Evolutionary conservation across 768 basidiomycete species (phyloP), one percentile per base, ranked within the genome.

Genomic region (Pholiota conissans): DNA sequence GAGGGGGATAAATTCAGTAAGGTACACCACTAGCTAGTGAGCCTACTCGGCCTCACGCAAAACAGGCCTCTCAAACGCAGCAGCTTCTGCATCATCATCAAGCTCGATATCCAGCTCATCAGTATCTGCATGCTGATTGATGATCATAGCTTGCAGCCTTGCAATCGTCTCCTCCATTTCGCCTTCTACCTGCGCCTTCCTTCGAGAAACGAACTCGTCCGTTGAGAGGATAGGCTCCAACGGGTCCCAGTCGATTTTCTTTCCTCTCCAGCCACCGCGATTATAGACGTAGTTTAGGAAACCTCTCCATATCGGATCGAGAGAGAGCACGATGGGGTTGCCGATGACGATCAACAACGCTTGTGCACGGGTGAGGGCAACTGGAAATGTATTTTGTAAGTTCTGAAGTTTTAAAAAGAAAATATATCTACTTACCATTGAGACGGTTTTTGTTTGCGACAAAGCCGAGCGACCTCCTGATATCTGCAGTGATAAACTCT

Each of bases 341-440:
- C 86, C 87, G 47, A 89, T 69, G 48, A 88, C 72, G 59, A 88
- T 80, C 14, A 89, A 76, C 3, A 89, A 71, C 0, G 85, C 82
- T 66, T 87, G 79, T 0, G 85, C 85, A 11, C 86, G 83, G 0
- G 87, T 90, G 11, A 90, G 69, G 4, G 86, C 84, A 34, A 90
- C 87, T 87, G 61, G 22, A 46, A 48, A 27, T 46, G 20, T 22
- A 45, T 45, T 45, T 24, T 3, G 10, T 46, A 28, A 16, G 20
- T 24, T 35, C 18, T 14, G 40, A 8, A 42, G 32, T 34, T 51
- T 24, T 6, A 39, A 27, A 22, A 7, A 28, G 4, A 29, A 46
- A 55, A 40, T 56, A 9, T 14, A n/a, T n/a, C n/a, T n/a, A n/a
- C 65, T 26, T 54, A 84, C 85, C 85, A 65, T 86, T 86, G 70